These are phyloP conservation scores for Entophlyctis helioformis DNA, from an alignment of 192 early-diverging fungal genomes.

Conservation along the genomic window DNA sequence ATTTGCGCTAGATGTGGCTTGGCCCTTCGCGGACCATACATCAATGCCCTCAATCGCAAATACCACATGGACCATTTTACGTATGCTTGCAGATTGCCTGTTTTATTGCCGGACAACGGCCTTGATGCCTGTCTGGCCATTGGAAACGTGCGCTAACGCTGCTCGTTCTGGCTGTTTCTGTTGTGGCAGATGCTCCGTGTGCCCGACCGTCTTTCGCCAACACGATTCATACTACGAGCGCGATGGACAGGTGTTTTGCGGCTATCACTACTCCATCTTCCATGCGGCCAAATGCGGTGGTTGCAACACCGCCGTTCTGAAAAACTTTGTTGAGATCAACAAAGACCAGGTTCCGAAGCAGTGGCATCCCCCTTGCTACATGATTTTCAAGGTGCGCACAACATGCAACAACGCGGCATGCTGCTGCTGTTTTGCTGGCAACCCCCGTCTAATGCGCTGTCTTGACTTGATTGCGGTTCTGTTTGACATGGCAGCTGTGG, in stretches of 20 bases:
- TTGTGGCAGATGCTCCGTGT: constrained; percentile 85
- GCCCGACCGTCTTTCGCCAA: constrained; percentile 83
- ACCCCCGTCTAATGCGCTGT: background rate
- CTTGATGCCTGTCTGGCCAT: too few species aligned
- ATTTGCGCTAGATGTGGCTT: constrained; percentile 78
- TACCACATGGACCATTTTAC: constrained; percentile 98
- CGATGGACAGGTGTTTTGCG: constrained; percentile 85
- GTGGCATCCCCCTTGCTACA: constrained; percentile 99
- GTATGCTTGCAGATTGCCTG: too few species aligned
- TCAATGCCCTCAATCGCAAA: constrained; percentile 83
- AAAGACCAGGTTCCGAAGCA: constrained; percentile 59
- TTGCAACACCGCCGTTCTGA: constrained; percentile 87
- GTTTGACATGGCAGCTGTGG: constrained; percentile 12
- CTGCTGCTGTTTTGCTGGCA: background rate
- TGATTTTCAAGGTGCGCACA: constrained; percentile 94
- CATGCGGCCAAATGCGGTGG: constrained; percentile 92
- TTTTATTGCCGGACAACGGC: too few species aligned
- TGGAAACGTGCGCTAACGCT: background rate
- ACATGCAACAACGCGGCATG: too few species aligned
- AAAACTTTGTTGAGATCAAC: constrained; percentile 92
- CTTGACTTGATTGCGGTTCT: background rate
- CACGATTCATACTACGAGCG: constrained; percentile 96
- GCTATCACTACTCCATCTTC: constrained; percentile 83
- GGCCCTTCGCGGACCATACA: constrained; percentile 81
- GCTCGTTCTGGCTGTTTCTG: background rate